Evolutionary conservation across 139 green algal species (phyloP).

Genomic region (Pleodorina starrii): DNA sequence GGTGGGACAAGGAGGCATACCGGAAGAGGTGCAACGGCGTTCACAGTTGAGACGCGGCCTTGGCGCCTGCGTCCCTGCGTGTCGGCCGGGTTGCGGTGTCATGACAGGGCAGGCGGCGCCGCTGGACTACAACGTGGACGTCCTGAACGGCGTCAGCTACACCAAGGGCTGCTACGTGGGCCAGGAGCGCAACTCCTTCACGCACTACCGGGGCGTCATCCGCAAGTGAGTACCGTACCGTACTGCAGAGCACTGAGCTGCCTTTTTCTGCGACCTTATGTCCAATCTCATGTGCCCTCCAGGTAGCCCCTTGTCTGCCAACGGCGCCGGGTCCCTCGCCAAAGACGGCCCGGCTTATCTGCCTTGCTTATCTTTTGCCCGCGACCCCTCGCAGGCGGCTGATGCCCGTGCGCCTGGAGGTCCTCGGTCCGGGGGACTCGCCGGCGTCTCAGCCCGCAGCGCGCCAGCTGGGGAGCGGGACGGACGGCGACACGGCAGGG

Average conservation of each 20-base stretch:
- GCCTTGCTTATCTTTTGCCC: too few species aligned
- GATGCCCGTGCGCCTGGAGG: constrained; percentile 30
- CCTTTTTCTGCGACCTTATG: too few species aligned
- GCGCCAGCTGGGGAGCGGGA: too few species aligned
- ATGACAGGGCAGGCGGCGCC: constrained; percentile 85
- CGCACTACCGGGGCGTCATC: constrained; percentile 57
- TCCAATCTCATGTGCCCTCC: too few species aligned
- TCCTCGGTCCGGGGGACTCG: background rate
- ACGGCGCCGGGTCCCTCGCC: too few species aligned
- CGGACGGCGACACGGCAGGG: background rate
- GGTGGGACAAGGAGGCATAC: too few species aligned
- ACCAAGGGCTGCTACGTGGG: constrained; percentile 98
- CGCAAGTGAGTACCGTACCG: background rate
- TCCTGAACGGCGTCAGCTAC: constrained; percentile 90
- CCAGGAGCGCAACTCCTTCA: constrained; percentile 80
- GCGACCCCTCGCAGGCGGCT: constrained; percentile 10
- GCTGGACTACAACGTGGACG: constrained; percentile 97
- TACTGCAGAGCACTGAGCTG: too few species aligned
- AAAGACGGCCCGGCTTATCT: too few species aligned
- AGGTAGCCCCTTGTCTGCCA: too few species aligned
- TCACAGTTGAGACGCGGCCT: background rate
- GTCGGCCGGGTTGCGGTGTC: too few species aligned
- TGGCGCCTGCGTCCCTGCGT: background rate
- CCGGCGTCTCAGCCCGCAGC: too few species aligned
- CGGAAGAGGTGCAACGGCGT: too few species aligned